These are phyloP conservation scores for Blepharisma stoltei DNA, from an alignment of 73 alveolate genomes.

Conservation along the genomic window DNA sequence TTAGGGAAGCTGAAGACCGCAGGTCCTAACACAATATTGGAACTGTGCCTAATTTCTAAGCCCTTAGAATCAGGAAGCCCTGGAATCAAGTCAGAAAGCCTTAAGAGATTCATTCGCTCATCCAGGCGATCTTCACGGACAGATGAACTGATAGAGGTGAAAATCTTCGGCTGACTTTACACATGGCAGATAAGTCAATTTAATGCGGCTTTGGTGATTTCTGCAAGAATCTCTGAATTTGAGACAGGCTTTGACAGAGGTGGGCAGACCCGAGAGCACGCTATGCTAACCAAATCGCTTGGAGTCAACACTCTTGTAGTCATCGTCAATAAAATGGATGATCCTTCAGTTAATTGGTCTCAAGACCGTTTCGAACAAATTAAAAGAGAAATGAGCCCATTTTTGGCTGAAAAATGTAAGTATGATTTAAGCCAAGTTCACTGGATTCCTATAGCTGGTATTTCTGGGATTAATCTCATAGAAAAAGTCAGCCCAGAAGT, in stretches of 20 bases:
- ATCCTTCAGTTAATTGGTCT: constrained; percentile 77
- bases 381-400: constrained; percentile 59
- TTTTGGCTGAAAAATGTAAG: background rate
- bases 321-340: constrained; percentile 95
- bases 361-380: constrained; percentile 82
- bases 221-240: constrained; percentile 98
- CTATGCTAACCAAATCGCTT: constrained; percentile 92
- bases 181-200: background rate
- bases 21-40: no score
- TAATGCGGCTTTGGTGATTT: constrained; percentile 80
- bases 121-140: background rate
- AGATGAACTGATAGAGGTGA: background rate
- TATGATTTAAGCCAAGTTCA: constrained; percentile 30
- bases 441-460: constrained; percentile 95
- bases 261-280: constrained; percentile 99
- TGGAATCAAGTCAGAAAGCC: background rate
- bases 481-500: constrained; percentile 59
- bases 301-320: constrained; percentile 93
- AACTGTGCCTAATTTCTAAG: no score
- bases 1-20: no score
- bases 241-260: constrained; percentile 99
- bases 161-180: background rate
- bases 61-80: no score
- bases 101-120: background rate
- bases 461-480: constrained; percentile 91